Evolutionary conservation across 331 rosid species (phyloP), one percentile per base, ranked within the genome.

Genomic region (Erythrophleum ivorense): DNA sequence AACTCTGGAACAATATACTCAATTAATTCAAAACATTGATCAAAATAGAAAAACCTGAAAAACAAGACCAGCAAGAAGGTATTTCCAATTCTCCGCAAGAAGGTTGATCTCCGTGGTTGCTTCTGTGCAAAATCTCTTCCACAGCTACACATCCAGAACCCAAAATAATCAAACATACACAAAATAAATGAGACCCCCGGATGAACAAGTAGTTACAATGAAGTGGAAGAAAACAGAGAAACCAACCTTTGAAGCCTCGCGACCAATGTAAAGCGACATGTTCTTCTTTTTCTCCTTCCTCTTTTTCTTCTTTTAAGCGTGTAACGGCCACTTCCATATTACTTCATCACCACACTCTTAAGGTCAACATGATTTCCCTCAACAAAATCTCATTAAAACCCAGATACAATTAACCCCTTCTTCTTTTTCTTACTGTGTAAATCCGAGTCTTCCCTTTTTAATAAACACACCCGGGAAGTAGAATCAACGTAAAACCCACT

Each of bases 61-160:
- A 85, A 93, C 80, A 15, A 95, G 70, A 76, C 99, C 99, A 53
- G 94, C 95, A 4, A 95, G 90, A 68, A 95, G 93, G 78, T 92
- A 95, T 80, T 93, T 95, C 99, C 98, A 95, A 85, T 91, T 93
- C 86, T 89, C 91, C 1, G 85, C 72, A 54, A 95, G 97, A 34
- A 95, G 98, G 49, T 76, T 88, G 91, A 95, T 81, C 91, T 95
- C 99, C 40, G 93, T 88, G 78, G 86, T 85, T 31, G 60, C 73
- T 88, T 95, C 99, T n/a, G 99, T 88, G 33, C 94, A 95, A 83
- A 93, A 80, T 86, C 99, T 87, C 87, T 95, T 95, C 99, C 97
- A 95, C 82, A 95, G 89, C 99, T 95, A 76, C 84, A 50, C 52
- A 58, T 55, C 77, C 87, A 66, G 18, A 67, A 75, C 21, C 63